phyloP scores from a whole-genome alignment of 1,284 basidiomycete genomes.

The Fistulina hepatica region DNA sequence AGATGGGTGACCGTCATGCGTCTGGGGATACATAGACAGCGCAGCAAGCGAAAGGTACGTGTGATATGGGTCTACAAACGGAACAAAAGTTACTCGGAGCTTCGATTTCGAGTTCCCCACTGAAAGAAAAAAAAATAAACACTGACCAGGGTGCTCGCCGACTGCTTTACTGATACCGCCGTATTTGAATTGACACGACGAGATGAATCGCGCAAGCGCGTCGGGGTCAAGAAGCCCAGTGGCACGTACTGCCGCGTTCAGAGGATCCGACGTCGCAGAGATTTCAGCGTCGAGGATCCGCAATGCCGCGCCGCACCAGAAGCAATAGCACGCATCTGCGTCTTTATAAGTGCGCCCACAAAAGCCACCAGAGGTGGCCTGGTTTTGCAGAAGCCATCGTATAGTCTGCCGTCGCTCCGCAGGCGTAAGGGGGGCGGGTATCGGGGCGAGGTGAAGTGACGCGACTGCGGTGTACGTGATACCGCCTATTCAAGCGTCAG shows the following conservation, averaged over 20 bases:
- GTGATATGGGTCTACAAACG: slow-evolving; percentile 68
- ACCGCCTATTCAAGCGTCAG: slow-evolving; percentile 46
- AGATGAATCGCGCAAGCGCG: slow-evolving; percentile 53
- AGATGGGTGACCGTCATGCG: slow-evolving; percentile 23
- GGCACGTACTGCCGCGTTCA: background rate
- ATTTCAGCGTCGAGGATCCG: slow-evolving; percentile 34
- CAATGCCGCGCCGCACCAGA: slow-evolving; percentile 82
- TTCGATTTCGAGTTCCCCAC: background rate
- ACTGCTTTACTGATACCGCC: slow-evolving; percentile 81
- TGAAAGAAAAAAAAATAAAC: slow-evolving; percentile 1
- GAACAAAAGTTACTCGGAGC: slow-evolving; percentile 1
- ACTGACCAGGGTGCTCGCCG: slow-evolving; percentile 55
- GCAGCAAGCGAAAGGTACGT: slow-evolving; percentile 83
- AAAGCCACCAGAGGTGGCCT: slow-evolving; percentile 64
- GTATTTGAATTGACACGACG: slow-evolving; percentile 69
- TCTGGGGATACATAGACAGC: slow-evolving; percentile 49
- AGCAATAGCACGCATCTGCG: slow-evolving; percentile 88
- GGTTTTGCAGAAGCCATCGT: slow-evolving; percentile 72
- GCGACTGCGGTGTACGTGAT: slow-evolving; percentile 90
- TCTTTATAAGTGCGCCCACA: slow-evolving; percentile 78
- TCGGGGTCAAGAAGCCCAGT: slow-evolving; percentile 42
- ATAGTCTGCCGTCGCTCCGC: slow-evolving; percentile 43
- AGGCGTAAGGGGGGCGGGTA: slow-evolving; percentile 25
- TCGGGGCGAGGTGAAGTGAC: slow-evolving; percentile 48
- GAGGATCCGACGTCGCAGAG: background rate